These are phyloP conservation scores for Emergomyces orientalis DNA, from an alignment of 2,329 filamentous ascomycete genomes.

Conservation along the genomic window DNA sequence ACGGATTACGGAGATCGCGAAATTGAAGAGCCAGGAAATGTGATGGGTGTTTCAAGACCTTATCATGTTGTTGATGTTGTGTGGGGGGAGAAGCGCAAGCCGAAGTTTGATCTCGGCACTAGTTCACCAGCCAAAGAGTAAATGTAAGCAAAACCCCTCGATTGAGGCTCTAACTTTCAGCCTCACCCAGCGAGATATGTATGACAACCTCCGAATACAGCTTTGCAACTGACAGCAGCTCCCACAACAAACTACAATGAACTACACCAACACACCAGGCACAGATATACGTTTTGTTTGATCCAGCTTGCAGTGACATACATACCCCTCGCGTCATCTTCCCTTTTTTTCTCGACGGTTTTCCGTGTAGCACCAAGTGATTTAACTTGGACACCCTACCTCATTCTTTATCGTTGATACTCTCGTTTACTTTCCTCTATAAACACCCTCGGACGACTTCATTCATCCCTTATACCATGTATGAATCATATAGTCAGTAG, in stretches of 20 bases:
- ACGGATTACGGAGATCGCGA: background rate
- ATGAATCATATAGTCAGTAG: constrained; percentile 37
- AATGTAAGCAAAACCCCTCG: constrained; percentile 3
- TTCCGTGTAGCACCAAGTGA: background rate
- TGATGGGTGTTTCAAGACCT: background rate
- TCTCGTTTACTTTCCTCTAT: background rate
- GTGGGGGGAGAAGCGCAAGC: background rate
- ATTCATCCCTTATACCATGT: constrained; percentile 25
- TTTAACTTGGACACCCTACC: background rate
- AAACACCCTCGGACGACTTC: background rate
- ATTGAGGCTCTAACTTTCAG: background rate
- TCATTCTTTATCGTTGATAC: background rate
- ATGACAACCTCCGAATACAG: background rate
- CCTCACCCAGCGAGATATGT: background rate
- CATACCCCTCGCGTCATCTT: background rate
- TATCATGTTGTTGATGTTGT: constrained; percentile 1
- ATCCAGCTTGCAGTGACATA: background rate
- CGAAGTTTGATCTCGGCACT: background rate
- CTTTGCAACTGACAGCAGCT: background rate
- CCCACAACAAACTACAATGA: background rate
- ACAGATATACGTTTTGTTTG: background rate
- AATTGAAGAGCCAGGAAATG: background rate
- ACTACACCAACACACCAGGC: background rate
- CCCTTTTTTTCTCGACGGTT: background rate
- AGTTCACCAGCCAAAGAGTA: background rate